A percentile compares a stretch with the other conserved stretches of the same genome.
Evolutionary conservation across 192 early-diverging fungal species (phyloP).

Genomic region (Linnemannia hyalina): DNA sequence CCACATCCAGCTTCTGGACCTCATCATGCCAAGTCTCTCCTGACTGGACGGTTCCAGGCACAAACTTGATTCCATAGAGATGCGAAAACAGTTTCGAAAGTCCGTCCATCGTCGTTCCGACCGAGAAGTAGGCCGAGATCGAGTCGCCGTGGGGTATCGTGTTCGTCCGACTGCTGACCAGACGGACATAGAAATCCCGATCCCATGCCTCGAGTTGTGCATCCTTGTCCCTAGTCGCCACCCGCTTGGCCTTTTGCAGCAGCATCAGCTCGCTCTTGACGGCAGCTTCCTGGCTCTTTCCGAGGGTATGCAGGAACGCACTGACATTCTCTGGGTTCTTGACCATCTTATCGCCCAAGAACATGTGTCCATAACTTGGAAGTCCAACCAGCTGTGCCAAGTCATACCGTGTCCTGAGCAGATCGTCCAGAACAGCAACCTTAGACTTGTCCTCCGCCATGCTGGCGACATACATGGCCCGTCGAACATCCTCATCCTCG

Average conservation of each 20-base stretch:
- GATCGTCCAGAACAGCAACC: constrained; percentile 75
- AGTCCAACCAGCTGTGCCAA: constrained; percentile 84
- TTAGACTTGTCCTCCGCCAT: constrained; percentile 77
- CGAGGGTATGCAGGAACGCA: constrained; percentile 83
- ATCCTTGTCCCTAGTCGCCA: constrained; percentile 85
- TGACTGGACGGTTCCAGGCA: constrained; percentile 72
- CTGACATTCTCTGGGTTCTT: constrained; percentile 85
- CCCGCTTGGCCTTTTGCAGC: constrained; percentile 77
- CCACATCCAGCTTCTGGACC: constrained; percentile 90
- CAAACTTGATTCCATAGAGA: constrained; percentile 90
- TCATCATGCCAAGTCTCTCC: constrained; percentile 95
- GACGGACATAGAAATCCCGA: constrained; percentile 76
- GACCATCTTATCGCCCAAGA: constrained; percentile 95
- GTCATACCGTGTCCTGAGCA: constrained; percentile 80
- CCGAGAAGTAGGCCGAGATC: constrained; percentile 84
- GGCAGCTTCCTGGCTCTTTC: constrained; percentile 66
- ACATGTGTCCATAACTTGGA: constrained; percentile 87
- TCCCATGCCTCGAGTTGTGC: constrained; percentile 89
- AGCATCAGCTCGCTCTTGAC: constrained; percentile 81
- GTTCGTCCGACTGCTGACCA: constrained; percentile 54
- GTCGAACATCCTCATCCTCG: constrained; percentile 73
- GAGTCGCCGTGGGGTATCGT: constrained; percentile 58
- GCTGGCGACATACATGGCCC: constrained; percentile 79
- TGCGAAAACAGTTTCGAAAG: constrained; percentile 86
- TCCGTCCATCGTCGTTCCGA: constrained; percentile 89